Conservation (phyloP, 1,284 basidiomycete genomes). For the Fomitopsis betulina region DNA sequence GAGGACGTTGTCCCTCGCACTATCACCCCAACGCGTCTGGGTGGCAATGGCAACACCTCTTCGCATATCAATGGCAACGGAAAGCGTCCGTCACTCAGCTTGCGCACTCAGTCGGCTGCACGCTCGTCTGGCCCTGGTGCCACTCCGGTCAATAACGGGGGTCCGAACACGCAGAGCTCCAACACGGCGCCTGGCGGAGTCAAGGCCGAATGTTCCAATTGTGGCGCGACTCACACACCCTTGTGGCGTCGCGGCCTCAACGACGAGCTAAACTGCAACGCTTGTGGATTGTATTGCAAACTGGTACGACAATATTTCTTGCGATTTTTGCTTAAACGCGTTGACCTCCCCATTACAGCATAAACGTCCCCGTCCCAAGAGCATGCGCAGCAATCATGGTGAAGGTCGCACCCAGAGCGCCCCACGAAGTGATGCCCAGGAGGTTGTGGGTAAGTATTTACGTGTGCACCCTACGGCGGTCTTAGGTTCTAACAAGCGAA, state of each 20-base stretch:
- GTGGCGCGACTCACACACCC: constrained; percentile 79
- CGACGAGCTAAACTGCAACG: constrained; percentile 82
- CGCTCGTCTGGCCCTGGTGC: constrained; percentile 57
- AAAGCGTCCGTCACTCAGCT: constrained; percentile 52
- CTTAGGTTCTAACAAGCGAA: constrained; percentile 12
- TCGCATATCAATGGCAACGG: constrained; percentile 33
- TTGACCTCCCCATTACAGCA: constrained; percentile 41
- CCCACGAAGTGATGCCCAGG: constrained; percentile 47
- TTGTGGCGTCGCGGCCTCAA: constrained; percentile 79
- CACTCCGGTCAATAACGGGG: constrained; percentile 49
- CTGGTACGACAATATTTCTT: constrained; percentile 40
- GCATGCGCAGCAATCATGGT: constrained; percentile 70
- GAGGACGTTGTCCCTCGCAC: constrained; percentile 43
- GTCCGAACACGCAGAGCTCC: constrained; percentile 25
- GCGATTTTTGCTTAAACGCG: not conserved
- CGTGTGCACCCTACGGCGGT: constrained; percentile 5
- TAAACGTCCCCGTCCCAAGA: constrained; percentile 80
- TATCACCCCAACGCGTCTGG: constrained; percentile 46
- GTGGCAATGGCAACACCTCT: constrained; percentile 18
- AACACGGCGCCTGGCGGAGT: constrained; percentile 66
- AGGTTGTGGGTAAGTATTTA: constrained; percentile 30
- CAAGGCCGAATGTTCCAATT: constrained; percentile 80
- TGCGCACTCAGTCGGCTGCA: constrained; percentile 41
- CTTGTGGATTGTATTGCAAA: constrained; percentile 78
- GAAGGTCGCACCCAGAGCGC: constrained; percentile 59